Evolutionary conservation across 169 alveolate species (phyloP).

Genomic region (Plasmodium coatneyi): DNA sequence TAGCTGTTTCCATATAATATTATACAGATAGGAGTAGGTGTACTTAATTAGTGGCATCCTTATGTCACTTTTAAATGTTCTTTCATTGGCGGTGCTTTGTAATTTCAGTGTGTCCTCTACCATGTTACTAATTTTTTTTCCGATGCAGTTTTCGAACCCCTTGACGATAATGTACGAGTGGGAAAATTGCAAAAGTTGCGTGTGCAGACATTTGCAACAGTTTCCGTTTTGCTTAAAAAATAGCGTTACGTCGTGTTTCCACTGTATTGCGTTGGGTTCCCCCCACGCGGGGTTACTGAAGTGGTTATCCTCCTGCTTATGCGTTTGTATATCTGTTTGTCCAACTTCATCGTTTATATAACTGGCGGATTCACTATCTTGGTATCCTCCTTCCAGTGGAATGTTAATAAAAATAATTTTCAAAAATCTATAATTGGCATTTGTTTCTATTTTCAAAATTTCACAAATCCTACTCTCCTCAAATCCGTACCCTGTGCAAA

Average conservation of each 20-base stretch:
- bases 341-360: background rate
- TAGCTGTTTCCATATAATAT: constrained; percentile 63
- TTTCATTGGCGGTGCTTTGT: constrained; percentile 39
- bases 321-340: background rate
- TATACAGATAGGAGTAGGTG: constrained; percentile 36
- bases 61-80: constrained; percentile 10
- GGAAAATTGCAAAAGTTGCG: constrained; percentile 24
- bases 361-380: background rate
- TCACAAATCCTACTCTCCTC: constrained; percentile 62
- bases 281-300: background rate
- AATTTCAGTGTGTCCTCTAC: constrained; percentile 50
- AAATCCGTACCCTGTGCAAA: constrained; percentile 63
- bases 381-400: constrained; percentile 44
- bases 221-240: constrained; percentile 34
- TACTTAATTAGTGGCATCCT: constrained; percentile 42
- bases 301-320: background rate
- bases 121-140: constrained; percentile 65
- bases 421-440: constrained; percentile 58
- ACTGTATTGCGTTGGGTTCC: background rate
- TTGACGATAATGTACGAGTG: constrained; percentile 52
- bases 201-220: constrained; percentile 29
- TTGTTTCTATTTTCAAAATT: constrained; percentile 64
- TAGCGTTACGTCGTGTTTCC: constrained; percentile 28
- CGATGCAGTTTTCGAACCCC: constrained; percentile 71
- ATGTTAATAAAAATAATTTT: constrained; percentile 46